phyloP scores from a whole-genome alignment of 2,329 filamentous ascomycete species.

The Escovopsis sp. region DNA sequence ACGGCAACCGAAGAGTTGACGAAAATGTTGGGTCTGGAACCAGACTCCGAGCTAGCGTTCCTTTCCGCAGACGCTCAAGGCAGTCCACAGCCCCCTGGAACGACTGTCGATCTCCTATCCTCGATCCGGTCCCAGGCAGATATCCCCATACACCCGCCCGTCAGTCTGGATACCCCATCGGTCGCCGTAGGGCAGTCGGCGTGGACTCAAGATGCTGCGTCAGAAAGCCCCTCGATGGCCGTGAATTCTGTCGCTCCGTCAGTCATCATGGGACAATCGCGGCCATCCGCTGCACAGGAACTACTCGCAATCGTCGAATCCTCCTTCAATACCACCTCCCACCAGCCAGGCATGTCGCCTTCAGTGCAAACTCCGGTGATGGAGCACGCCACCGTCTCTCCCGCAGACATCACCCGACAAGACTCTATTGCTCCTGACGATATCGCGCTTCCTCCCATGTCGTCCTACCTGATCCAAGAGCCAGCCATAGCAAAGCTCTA shows the following conservation, averaged over 20 bases:
- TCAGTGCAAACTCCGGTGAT: slow-evolving; percentile 5
- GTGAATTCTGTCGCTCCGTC: background rate
- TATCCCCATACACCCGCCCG: background rate
- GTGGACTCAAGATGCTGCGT: background rate
- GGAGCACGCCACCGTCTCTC: slow-evolving; percentile 21
- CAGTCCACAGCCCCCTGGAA: background rate
- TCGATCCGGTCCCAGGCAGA: background rate
- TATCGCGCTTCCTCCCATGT: slow-evolving; percentile 10
- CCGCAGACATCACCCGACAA: slow-evolving; percentile 22
- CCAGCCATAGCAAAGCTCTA: slow-evolving; percentile 7
- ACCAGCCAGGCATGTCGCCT: background rate
- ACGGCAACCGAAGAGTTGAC: slow-evolving; percentile 8
- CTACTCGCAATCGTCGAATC: background rate
- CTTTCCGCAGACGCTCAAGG: background rate
- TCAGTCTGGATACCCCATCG: background rate
- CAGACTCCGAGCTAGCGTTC: background rate
- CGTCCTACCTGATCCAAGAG: slow-evolving; percentile 9
- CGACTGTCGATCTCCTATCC: background rate
- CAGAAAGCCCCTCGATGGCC: background rate
- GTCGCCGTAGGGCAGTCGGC: background rate
- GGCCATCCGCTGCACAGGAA: background rate
- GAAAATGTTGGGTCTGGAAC: slow-evolving; percentile 7
- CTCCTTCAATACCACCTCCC: background rate
- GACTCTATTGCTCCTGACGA: slow-evolving; percentile 11
- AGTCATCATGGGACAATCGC: background rate